Percentiles rank a stretch among this genome's conserved stretches.
phyloP scores from a whole-genome alignment of 2,329 filamentous ascomycete genomes.

The Rutstroemia sp. region DNA sequence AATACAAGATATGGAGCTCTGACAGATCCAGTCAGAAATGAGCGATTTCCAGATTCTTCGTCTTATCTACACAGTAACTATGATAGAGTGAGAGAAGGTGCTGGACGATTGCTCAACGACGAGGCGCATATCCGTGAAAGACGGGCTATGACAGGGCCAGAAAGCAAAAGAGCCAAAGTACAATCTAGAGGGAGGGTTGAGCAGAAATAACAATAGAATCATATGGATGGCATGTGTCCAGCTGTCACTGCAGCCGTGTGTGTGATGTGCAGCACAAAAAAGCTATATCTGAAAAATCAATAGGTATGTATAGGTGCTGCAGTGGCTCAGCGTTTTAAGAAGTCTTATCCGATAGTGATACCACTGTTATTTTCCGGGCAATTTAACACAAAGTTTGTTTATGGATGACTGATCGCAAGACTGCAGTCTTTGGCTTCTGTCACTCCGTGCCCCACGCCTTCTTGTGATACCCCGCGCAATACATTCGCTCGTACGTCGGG shows the following conservation, averaged over 20 bases:
- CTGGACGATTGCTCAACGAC: not conserved
- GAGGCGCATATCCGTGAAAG: no score
- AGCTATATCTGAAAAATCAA: conserved; percentile 1
- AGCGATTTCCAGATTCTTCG: no score
- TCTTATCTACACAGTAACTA: no score
- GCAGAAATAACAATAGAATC: conserved; percentile 40
- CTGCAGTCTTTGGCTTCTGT: conserved; percentile 4
- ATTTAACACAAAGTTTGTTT: not conserved
- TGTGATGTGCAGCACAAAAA: conserved; percentile 4
- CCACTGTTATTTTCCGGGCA: not conserved
- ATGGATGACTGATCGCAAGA: not conserved
- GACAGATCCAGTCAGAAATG: not conserved
- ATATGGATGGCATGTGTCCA: conserved; percentile 50
- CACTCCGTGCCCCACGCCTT: not conserved
- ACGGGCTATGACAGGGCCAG: no score
- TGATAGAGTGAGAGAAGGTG: not conserved
- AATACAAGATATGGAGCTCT: conserved; percentile 1
- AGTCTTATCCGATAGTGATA: not conserved
- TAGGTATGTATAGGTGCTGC: not conserved
- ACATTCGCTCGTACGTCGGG: not conserved
- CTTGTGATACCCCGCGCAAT: not conserved
- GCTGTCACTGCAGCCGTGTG: conserved; percentile 7
- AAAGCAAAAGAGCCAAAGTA: conserved; percentile 28
- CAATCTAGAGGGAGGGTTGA: conserved; percentile 36
- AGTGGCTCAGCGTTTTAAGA: not conserved